phyloP scores from a whole-genome alignment of 345 rosid species.

The Aethionema arabicum region DNA sequence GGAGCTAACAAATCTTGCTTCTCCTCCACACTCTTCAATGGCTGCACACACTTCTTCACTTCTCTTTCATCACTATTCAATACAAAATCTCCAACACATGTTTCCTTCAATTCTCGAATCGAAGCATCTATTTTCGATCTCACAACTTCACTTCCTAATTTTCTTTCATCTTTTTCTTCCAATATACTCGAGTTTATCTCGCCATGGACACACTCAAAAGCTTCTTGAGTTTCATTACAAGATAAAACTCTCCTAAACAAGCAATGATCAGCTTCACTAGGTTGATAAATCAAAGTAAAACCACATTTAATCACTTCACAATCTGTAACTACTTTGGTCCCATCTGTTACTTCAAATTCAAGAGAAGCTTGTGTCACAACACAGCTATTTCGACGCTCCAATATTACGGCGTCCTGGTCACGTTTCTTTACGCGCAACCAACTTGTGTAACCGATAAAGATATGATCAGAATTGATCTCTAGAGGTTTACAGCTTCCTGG shows the following conservation, averaged over 20 bases:
- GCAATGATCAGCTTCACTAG: conserved; percentile 3
- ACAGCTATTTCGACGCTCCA: conserved; percentile 1
- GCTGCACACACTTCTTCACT: no score
- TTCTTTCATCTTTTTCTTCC: no score
- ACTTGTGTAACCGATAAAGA: conserved; percentile 18
- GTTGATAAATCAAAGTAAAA: conserved; percentile 12
- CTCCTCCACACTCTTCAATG: no score
- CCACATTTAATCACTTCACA: conserved; percentile 23
- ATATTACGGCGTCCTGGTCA: background rate
- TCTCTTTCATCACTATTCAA: no score
- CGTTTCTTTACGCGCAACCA: background rate
- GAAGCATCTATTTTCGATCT: no score
- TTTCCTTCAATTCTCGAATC: no score
- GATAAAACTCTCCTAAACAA: background rate
- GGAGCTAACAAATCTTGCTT: no score
- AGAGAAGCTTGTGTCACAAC: conserved; percentile 2
- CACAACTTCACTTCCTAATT: no score
- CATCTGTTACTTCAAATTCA: conserved; percentile 4
- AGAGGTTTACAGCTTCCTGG: background rate
- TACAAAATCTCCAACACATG: no score
- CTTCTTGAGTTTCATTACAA: no score
- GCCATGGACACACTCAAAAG: no score
- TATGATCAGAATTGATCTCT: conserved; percentile 5
- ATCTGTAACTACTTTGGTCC: background rate
- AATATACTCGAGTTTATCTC: no score